A percentile compares a stretch with the other conserved stretches of the same genome.
phyloP scores from a whole-genome alignment of 2,329 filamentous ascomycete genomes.

The Blastomyces parvus region DNA sequence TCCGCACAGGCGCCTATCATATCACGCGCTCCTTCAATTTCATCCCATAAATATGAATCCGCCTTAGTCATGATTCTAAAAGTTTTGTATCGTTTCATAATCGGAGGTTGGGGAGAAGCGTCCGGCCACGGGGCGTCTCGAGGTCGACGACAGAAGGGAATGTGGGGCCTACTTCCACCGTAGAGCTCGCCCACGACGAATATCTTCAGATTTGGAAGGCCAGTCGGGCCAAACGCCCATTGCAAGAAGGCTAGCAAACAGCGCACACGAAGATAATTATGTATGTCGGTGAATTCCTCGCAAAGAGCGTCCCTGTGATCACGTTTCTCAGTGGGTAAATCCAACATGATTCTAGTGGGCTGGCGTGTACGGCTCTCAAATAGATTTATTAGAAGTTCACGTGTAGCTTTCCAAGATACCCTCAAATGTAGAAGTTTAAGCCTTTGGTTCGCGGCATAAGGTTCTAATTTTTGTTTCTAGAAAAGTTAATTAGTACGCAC shows the following conservation, averaged over 20 bases:
- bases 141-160: not conserved
- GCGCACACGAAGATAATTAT: not conserved
- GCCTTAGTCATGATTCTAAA: not conserved
- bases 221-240: constrained; percentile 2
- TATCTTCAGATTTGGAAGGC: constrained; percentile 1
- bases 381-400: not conserved
- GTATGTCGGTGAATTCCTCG: not conserved
- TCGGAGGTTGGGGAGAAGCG: not conserved
- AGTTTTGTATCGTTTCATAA: not conserved
- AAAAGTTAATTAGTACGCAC: not conserved
- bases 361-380: not conserved
- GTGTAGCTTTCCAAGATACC: too few species aligned
- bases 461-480: not conserved
- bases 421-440: not conserved
- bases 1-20: not conserved
- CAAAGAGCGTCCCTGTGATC: not conserved
- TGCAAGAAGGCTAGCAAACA: not conserved
- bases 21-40: not conserved
- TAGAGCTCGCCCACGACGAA: not conserved
- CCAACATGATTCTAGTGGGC: not conserved
- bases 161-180: not conserved
- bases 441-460: not conserved
- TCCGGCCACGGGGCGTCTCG: not conserved
- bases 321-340: not conserved
- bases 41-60: not conserved